phyloP scores from a whole-genome alignment of 2,329 filamentous ascomycete genomes.

The Raffaelea arxii region DNA sequence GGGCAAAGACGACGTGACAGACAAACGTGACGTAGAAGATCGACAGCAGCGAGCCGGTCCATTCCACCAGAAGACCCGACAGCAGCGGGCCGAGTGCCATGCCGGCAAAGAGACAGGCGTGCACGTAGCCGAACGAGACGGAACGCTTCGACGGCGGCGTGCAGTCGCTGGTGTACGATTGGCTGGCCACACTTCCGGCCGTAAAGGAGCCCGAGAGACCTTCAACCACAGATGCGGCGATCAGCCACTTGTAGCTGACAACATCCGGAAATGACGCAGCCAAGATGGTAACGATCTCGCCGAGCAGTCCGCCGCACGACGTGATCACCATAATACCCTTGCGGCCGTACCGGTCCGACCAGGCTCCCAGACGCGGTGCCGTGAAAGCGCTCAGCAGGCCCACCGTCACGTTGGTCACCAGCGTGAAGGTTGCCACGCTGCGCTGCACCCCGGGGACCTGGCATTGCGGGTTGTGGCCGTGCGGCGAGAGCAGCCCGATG shows the following conservation, averaged over 20 bases:
- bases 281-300: constrained; percentile 68
- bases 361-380: constrained; percentile 70
- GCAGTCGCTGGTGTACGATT: constrained; percentile 86
- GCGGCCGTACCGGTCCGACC: constrained; percentile 82
- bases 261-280: constrained; percentile 64
- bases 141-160: constrained; percentile 70
- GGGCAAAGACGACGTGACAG: constrained; percentile 64
- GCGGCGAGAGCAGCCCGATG: constrained; percentile 53
- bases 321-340: constrained; percentile 63
- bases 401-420: constrained; percentile 63
- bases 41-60: constrained; percentile 64
- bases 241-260: constrained; percentile 67
- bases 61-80: constrained; percentile 69
- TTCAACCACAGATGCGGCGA: constrained; percentile 69
- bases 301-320: constrained; percentile 62
- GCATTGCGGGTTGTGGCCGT: constrained; percentile 69
- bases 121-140: constrained; percentile 80
- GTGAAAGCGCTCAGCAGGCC: constrained; percentile 73
- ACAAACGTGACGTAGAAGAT: constrained; percentile 75
- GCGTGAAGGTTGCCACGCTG: constrained; percentile 65
- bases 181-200: constrained; percentile 61
- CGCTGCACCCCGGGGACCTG: constrained; percentile 64
- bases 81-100: constrained; percentile 78
- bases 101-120: constrained; percentile 82
- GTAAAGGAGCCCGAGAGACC: constrained; percentile 86